Conservation (phyloP, 1,284 basidiomycete genomes). For the Apiotrichum porosum region DNA sequence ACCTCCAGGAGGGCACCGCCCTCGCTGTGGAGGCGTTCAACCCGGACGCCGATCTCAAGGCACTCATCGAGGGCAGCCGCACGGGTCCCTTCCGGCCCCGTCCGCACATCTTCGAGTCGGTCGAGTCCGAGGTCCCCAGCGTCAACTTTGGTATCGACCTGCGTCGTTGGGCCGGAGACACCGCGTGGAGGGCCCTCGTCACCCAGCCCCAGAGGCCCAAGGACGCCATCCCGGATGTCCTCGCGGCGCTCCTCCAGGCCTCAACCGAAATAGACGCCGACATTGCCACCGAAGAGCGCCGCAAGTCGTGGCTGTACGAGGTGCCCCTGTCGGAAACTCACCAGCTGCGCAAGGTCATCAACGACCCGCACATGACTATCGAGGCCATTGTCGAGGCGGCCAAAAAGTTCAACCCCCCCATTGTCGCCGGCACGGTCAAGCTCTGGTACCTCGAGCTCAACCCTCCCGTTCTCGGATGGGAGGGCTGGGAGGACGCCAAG, state of each 20-base stretch:
- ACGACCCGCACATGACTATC: slow-evolving; percentile 62
- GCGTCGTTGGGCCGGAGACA: slow-evolving; percentile 71
- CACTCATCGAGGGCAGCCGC: slow-evolving; percentile 77
- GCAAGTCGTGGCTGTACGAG: slow-evolving; percentile 86
- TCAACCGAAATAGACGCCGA: slow-evolving; percentile 63
- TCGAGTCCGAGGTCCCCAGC: slow-evolving; percentile 71
- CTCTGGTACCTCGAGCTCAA: slow-evolving; percentile 81
- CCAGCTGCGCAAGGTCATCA: slow-evolving; percentile 73
- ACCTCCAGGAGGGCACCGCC: slow-evolving; percentile 62
- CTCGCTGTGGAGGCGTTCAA: slow-evolving; percentile 75
- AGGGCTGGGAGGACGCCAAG: slow-evolving; percentile 83
- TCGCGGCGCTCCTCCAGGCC: slow-evolving; percentile 63
- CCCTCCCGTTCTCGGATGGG: slow-evolving; percentile 68
- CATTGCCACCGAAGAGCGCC: slow-evolving; percentile 69
- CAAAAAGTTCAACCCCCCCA: slow-evolving; percentile 76
- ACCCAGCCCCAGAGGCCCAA: slow-evolving; percentile 51
- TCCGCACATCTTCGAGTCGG: slow-evolving; percentile 75
- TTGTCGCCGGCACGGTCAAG: slow-evolving; percentile 73
- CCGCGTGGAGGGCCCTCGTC: slow-evolving; percentile 51
- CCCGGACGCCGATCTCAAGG: slow-evolving; percentile 64
- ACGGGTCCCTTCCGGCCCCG: slow-evolving; percentile 81
- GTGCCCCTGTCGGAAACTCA: slow-evolving; percentile 77
- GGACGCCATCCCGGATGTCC: slow-evolving; percentile 64
- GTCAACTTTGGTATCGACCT: slow-evolving; percentile 85
- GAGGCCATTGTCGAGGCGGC: slow-evolving; percentile 60